Evolutionary conservation across 2,329 filamentous ascomycete genomes (phyloP).

Genomic region (Cordyceps tenuipes): DNA sequence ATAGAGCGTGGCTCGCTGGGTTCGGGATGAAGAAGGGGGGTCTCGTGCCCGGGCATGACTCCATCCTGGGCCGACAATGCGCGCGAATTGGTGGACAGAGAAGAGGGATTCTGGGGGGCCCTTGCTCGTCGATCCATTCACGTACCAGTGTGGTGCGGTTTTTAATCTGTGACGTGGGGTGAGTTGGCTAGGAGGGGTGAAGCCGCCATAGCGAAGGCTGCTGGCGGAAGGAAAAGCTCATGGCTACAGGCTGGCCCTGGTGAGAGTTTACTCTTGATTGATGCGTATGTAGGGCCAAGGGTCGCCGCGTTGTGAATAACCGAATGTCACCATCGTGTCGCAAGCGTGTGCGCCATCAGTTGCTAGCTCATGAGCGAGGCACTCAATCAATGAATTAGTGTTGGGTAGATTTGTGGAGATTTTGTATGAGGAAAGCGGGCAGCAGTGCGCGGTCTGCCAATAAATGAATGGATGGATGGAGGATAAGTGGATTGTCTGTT

Average conservation of each 20-base stretch:
- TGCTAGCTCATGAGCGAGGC: not conserved
- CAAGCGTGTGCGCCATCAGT: not conserved
- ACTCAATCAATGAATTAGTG: not conserved
- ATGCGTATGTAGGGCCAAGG: not conserved
- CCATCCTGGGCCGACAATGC: slow-evolving; percentile 4
- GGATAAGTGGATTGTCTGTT: not conserved
- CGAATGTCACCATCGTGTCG: not conserved
- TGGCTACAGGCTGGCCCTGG: not conserved
- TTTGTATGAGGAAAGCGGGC: not conserved
- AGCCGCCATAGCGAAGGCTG: not conserved
- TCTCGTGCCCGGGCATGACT: slow-evolving; percentile 3
- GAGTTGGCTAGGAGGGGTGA: not conserved
- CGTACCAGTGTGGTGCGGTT: not conserved
- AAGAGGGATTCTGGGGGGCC: not conserved
- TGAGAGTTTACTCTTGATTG: not conserved
- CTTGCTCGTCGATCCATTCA: not conserved
- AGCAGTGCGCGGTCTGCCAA: not conserved
- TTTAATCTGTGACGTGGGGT: not conserved
- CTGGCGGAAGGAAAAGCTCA: not conserved
- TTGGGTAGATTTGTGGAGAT: slow-evolving; percentile 8
- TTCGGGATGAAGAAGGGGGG: slow-evolving; percentile 2
- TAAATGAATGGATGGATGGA: not conserved
- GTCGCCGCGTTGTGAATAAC: not conserved
- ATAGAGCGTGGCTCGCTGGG: not conserved
- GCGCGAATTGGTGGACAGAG: not conserved